Conservation (phyloP, 2,329 filamentous ascomycete genomes). For the Colletotrichum sp. region DNA sequence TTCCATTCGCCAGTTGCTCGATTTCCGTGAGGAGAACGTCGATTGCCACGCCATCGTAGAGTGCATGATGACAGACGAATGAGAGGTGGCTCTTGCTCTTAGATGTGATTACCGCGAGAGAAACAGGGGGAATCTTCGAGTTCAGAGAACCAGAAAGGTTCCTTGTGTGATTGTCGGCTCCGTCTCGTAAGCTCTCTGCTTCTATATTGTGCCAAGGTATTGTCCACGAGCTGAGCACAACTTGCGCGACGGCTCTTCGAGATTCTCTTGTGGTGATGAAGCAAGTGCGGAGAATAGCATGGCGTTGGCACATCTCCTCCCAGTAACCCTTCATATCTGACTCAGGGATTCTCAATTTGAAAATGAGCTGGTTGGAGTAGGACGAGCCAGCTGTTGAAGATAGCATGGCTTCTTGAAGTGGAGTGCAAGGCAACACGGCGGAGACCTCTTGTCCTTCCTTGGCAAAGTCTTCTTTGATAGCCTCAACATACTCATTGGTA, state of each 20-base stretch:
- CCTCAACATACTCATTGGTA: background rate
- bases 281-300: slow-evolving; percentile 79
- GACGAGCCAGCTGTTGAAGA: slow-evolving; percentile 57
- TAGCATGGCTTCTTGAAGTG: slow-evolving; percentile 88
- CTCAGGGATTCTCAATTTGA: slow-evolving; percentile 61
- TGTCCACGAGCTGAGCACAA: slow-evolving; percentile 60
- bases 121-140: slow-evolving; percentile 48
- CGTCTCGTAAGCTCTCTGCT: slow-evolving; percentile 34
- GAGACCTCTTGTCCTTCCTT: slow-evolving; percentile 43
- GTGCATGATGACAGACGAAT: slow-evolving; percentile 74
- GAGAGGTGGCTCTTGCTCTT: slow-evolving; percentile 43
- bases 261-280: slow-evolving; percentile 71
- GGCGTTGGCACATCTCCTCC: slow-evolving; percentile 65
- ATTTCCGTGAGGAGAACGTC: slow-evolving; percentile 72
- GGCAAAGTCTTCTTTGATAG: slow-evolving; percentile 27
- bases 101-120: slow-evolving; percentile 44
- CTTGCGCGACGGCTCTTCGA: slow-evolving; percentile 72
- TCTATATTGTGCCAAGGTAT: slow-evolving; percentile 45
- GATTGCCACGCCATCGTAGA: slow-evolving; percentile 87
- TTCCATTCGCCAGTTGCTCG: slow-evolving; percentile 58
- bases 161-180: slow-evolving; percentile 43
- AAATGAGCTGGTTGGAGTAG: slow-evolving; percentile 77
- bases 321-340: slow-evolving; percentile 63
- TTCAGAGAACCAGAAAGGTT: slow-evolving; percentile 46
- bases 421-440: slow-evolving; percentile 79